Conservation (phyloP, 208 protist genomes). For the Leishmania lainsoni region DNA sequence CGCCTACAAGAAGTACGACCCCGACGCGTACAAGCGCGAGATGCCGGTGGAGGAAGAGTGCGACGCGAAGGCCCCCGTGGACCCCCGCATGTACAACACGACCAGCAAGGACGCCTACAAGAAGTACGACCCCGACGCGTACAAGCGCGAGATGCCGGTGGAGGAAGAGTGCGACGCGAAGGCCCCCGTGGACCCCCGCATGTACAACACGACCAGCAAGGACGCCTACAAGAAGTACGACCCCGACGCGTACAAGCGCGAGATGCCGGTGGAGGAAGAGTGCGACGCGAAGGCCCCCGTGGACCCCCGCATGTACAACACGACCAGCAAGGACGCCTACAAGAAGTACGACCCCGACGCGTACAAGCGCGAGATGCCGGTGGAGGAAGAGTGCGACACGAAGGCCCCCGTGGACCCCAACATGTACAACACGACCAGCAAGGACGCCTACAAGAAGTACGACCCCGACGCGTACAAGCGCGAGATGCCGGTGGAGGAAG, state of each 20-base stretch:
- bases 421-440: not conserved
- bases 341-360: constrained; percentile 16
- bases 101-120: not conserved
- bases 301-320: not conserved
- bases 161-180: not conserved
- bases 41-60: not conserved
- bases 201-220: not conserved
- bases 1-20: not conserved
- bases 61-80: not conserved
- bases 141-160: not conserved
- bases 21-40: not conserved
- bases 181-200: not conserved
- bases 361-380: constrained; percentile 22
- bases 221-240: not conserved
- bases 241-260: not conserved
- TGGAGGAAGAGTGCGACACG: not conserved
- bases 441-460: not conserved
- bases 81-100: not conserved
- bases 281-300: not conserved
- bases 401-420: not conserved
- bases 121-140: not conserved
- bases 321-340: not conserved
- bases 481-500: constrained; percentile 1
- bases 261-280: not conserved
- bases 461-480: constrained; percentile 21